Evolutionary conservation across 805 yeast genomes (phyloP).

Genomic region (Metschnikowia lachancei): DNA sequence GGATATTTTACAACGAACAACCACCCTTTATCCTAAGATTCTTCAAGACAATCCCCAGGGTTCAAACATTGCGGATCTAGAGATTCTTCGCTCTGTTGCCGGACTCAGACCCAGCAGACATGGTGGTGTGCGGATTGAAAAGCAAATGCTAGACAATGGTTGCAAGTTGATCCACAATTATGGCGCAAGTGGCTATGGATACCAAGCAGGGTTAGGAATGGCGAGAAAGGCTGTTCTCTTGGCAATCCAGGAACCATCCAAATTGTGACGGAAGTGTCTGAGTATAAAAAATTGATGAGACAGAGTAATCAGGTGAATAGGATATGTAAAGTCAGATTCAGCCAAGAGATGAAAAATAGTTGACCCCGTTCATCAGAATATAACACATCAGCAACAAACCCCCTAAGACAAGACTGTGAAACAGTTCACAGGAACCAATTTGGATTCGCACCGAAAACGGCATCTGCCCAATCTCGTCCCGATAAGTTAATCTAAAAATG

Average conservation of each 20-base stretch:
- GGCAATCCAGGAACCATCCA: slow-evolving; percentile 6
- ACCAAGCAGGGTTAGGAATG: slow-evolving; percentile 67
- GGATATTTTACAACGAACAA: slow-evolving; percentile 60
- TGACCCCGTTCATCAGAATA: no score
- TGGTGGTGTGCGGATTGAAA: slow-evolving; percentile 73
- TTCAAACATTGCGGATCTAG: slow-evolving; percentile 36
- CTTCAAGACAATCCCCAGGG: slow-evolving; percentile 34
- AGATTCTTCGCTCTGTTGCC: slow-evolving; percentile 62
- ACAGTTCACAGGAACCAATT: no score
- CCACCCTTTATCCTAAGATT: slow-evolving; percentile 50
- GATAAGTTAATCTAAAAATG: no score
- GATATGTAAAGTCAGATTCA: no score
- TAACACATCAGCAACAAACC: no score
- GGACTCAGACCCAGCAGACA: slow-evolving; percentile 75
- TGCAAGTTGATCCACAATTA: slow-evolving; percentile 59
- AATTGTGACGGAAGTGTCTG: background rate
- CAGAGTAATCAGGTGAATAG: no score
- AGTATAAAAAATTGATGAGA: no score
- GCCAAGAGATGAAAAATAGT: no score
- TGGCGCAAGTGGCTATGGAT: slow-evolving; percentile 68
- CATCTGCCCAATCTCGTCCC: no score
- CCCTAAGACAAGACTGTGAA: no score
- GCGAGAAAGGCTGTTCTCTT: slow-evolving; percentile 44
- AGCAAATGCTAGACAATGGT: slow-evolving; percentile 38
- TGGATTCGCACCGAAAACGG: no score